phyloP scores from a whole-genome alignment of 129 eudicot genomes.

The Chrysanthemum lavandulifolium region DNA sequence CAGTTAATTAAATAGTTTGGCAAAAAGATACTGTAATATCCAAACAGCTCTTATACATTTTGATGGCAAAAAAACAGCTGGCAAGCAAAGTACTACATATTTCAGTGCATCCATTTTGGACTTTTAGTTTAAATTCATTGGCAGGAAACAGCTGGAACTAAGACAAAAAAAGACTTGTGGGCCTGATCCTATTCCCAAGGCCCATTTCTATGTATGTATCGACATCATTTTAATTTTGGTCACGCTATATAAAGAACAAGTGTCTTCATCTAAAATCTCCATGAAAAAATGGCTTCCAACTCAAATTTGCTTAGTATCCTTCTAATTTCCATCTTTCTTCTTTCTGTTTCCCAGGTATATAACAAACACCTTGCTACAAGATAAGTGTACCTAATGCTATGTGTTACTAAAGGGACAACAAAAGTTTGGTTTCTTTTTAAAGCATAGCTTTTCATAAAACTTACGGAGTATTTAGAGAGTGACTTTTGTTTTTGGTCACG shows the following conservation, averaged over 20 bases:
- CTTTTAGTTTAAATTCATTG: background rate
- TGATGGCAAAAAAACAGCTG: slow-evolving; percentile 17
- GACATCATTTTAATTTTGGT: too few species aligned
- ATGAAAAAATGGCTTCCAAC: slow-evolving; percentile 38
- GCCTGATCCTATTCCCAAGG: background rate
- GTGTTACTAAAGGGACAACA: too few species aligned
- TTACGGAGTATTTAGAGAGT: background rate
- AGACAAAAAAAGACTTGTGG: background rate
- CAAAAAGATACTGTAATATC: too few species aligned
- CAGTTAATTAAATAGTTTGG: background rate
- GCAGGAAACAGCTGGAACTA: background rate
- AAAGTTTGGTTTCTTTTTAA: too few species aligned
- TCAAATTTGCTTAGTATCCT: slow-evolving; percentile 27
- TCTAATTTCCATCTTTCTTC: slow-evolving; percentile 28
- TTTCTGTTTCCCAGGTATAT: slow-evolving; percentile 45
- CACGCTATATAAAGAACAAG: background rate
- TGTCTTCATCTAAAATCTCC: background rate
- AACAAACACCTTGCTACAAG: background rate
- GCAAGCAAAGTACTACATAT: background rate
- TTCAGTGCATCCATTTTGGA: too few species aligned
- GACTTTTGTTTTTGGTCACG: background rate
- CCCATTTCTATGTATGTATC: too few species aligned
- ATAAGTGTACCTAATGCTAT: background rate
- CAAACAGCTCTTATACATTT: too few species aligned
- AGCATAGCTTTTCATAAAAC: too few species aligned